A percentile compares a stretch with the other conserved stretches of the same genome.
phyloP scores from a whole-genome alignment of 495 filamentous ascomycete genomes.

The Aspergillus haitiensis region DNA sequence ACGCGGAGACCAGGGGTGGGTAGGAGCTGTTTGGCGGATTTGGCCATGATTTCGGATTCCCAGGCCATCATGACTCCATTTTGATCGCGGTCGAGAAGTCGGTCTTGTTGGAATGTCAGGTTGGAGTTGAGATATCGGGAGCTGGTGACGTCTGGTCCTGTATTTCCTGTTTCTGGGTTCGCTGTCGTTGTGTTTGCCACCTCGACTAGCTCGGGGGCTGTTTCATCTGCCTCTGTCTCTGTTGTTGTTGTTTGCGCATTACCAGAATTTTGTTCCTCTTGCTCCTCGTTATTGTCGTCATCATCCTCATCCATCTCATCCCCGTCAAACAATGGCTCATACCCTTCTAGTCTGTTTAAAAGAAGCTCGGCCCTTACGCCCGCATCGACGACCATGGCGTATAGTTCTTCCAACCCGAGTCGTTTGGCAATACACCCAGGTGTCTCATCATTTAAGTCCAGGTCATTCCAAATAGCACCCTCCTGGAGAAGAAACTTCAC shows the following conservation, averaged over 20 bases:
- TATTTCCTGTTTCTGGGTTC: slow-evolving; percentile 15
- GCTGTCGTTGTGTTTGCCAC: slow-evolving; percentile 21
- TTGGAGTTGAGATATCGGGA: slow-evolving; percentile 73
- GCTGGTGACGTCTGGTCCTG: slow-evolving; percentile 54
- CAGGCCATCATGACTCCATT: slow-evolving; percentile 99
- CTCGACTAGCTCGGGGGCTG: slow-evolving; percentile 37
- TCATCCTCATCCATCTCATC: slow-evolving; percentile 41
- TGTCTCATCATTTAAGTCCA: slow-evolving; percentile 82
- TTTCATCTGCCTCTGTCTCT: slow-evolving; percentile 15
- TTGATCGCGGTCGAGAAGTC: slow-evolving; percentile 72
- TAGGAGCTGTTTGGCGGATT: slow-evolving; percentile 64
- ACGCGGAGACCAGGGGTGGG: slow-evolving; percentile 63
- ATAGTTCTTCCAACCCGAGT: slow-evolving; percentile 69
- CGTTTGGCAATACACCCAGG: slow-evolving; percentile 83
- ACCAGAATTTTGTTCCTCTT: slow-evolving; percentile 26
- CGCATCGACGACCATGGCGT: slow-evolving; percentile 84
- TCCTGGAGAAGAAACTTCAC: slow-evolving; percentile 76
- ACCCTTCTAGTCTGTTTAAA: slow-evolving; percentile 72
- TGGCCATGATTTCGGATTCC: slow-evolving; percentile 88
- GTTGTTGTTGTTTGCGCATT: slow-evolving; percentile 8
- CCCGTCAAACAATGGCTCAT: slow-evolving; percentile 66
- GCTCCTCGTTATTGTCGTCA: slow-evolving; percentile 25
- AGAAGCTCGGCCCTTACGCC: slow-evolving; percentile 90
- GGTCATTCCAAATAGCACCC: slow-evolving; percentile 96
- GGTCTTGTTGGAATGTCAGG: slow-evolving; percentile 70